Evolutionary conservation across 768 basidiomycete species (phyloP).

Genomic region (Cubamyces lactineus): DNA sequence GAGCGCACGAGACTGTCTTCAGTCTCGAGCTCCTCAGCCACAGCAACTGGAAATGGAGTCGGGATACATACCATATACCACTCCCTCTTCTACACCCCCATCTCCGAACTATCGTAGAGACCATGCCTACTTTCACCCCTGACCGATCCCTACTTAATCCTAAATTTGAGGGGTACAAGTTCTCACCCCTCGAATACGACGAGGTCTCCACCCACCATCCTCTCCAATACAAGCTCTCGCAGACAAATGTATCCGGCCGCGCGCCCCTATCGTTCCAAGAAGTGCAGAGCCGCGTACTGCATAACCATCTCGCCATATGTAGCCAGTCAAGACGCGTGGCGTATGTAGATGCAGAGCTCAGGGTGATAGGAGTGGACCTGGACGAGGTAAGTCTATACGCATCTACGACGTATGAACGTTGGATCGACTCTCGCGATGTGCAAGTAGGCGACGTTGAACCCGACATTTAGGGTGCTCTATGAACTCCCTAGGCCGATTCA

Average conservation of each 20-base stretch:
- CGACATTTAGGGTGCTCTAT: conserved; percentile 58
- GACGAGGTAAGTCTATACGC: conserved; percentile 51
- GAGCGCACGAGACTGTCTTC: too few species aligned
- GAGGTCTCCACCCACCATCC: conserved; percentile 52
- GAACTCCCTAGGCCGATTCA: conserved; percentile 61
- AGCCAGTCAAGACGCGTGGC: conserved; percentile 49
- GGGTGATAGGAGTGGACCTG: conserved; percentile 62
- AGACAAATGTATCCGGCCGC: conserved; percentile 60
- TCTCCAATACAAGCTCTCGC: conserved; percentile 50
- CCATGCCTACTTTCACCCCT: conserved; percentile 27
- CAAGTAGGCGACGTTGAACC: conserved; percentile 54
- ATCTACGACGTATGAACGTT: neutral
- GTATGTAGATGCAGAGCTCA: conserved; percentile 69
- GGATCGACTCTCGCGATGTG: neutral
- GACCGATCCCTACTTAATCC: conserved; percentile 66
- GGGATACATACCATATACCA: too few species aligned
- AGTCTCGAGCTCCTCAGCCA: too few species aligned
- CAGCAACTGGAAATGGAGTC: too few species aligned
- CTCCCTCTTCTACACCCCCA: too few species aligned
- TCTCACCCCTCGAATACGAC: conserved; percentile 65
- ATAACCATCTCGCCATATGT: conserved; percentile 74
- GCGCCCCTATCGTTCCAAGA: conserved; percentile 76
- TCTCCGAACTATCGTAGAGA: neutral
- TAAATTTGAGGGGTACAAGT: conserved; percentile 84
- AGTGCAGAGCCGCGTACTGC: conserved; percentile 80